Evolutionary conservation across 2,329 filamentous ascomycete species (phyloP).

Genomic region (Ceratocystis diversiconidia): DNA sequence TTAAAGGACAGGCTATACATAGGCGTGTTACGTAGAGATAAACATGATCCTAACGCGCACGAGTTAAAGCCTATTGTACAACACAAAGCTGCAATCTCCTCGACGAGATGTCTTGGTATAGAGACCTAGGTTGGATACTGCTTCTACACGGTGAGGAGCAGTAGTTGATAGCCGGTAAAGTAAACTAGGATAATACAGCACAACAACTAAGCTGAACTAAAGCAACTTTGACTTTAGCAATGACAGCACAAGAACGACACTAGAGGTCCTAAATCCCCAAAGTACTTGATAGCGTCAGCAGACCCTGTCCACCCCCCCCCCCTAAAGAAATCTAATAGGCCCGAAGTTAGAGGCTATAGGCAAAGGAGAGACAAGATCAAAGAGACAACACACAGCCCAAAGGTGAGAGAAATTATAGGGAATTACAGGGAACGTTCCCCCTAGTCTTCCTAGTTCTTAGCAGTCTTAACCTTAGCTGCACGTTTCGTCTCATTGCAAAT

Average conservation of each 20-base stretch:
- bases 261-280: background rate
- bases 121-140: too few relatives aligned
- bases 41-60: background rate
- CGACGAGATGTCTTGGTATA: too few relatives aligned
- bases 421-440: background rate
- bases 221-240: background rate
- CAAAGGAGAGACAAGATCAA: background rate
- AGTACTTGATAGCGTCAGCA: background rate
- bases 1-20: background rate
- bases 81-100: too few relatives aligned
- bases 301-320: too few relatives aligned
- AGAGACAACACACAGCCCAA: background rate
- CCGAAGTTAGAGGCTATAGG: background rate
- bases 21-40: background rate
- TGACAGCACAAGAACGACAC: background rate
- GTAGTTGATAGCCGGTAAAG: background rate
- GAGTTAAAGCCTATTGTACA: too few relatives aligned
- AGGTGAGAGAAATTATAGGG: background rate
- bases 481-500: slow-evolving; percentile 8
- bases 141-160: background rate
- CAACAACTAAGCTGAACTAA: background rate
- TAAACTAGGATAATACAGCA: background rate
- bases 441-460: background rate
- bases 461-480: slow-evolving; percentile 1
- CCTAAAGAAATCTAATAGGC: background rate